A percentile compares a stretch with the other conserved stretches of the same genome.
Evolutionary conservation across 2,329 filamentous ascomycete genomes (phyloP).

Genomic region (Talaromyces sp.): DNA sequence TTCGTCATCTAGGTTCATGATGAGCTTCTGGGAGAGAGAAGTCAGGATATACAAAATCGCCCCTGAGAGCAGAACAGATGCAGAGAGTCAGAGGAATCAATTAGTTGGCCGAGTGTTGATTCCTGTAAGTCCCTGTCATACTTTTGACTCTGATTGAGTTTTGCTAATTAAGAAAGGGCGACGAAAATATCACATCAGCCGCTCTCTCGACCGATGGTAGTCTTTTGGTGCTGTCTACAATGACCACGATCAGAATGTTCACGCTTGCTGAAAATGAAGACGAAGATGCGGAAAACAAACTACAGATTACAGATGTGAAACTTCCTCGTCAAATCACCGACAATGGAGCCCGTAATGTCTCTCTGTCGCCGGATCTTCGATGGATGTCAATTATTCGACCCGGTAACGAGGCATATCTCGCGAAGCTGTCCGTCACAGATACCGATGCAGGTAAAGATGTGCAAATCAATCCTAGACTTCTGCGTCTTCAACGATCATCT

Average conservation of each 20-base stretch:
- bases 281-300: constrained; percentile 54
- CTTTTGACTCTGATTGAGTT: neutral
- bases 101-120: constrained; percentile 66
- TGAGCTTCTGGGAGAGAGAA: constrained; percentile 90
- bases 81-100: constrained; percentile 35
- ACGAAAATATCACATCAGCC: constrained; percentile 77
- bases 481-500: constrained; percentile 11
- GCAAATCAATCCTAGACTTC: constrained; percentile 35
- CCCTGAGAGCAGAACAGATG: constrained; percentile 47
- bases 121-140: constrained; percentile 32
- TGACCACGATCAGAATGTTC: constrained; percentile 73
- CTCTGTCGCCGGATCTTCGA: constrained; percentile 47
- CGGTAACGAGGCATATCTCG: constrained; percentile 57
- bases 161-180: constrained; percentile 49
- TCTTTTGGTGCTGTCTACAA: constrained; percentile 72
- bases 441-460: constrained; percentile 42
- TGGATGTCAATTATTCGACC: constrained; percentile 54
- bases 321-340: constrained; percentile 56
- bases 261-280: constrained; percentile 53
- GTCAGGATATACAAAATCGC: constrained; percentile 74
- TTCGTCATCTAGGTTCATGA: constrained; percentile 67
- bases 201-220: constrained; percentile 68
- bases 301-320: constrained; percentile 69
- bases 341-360: constrained; percentile 65
- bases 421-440: constrained; percentile 42